A percentile compares a stretch with the other conserved stretches of the same genome.
phyloP scores from a whole-genome alignment of 495 filamentous ascomycete genomes.

The Penicillium herquei region DNA sequence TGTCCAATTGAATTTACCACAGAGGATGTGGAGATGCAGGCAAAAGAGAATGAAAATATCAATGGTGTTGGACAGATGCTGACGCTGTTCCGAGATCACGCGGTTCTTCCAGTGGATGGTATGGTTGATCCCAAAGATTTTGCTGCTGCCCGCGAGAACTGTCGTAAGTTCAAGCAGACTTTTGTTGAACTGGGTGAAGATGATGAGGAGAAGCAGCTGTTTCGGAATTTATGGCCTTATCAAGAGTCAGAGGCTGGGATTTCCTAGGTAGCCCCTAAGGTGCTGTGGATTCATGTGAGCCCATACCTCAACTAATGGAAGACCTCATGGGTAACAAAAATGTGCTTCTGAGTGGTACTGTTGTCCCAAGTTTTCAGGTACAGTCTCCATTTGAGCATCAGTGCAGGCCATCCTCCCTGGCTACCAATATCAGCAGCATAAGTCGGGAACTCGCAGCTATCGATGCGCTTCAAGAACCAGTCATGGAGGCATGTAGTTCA shows the following conservation, averaged over 20 bases:
- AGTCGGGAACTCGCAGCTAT: too few relatives aligned
- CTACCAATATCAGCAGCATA: too few relatives aligned
- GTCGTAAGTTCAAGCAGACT: slow-evolving; percentile 12
- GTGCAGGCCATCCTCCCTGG: too few relatives aligned
- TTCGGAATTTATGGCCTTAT: slow-evolving; percentile 35
- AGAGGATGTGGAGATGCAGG: slow-evolving; percentile 27
- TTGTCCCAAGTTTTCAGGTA: too few relatives aligned
- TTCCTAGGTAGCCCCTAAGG: slow-evolving; percentile 3
- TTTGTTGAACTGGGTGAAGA: slow-evolving; percentile 8
- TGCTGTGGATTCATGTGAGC: too few relatives aligned
- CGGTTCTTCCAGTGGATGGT: slow-evolving; percentile 26
- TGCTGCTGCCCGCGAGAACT: slow-evolving; percentile 14
- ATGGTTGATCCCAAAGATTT: slow-evolving; percentile 28
- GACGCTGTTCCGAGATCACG: slow-evolving; percentile 24
- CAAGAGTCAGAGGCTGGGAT: slow-evolving; percentile 17
- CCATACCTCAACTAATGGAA: too few relatives aligned
- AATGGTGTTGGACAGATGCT: slow-evolving; percentile 24
- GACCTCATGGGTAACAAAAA: too few relatives aligned
- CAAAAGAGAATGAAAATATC: slow-evolving; percentile 25
- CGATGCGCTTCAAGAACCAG: too few relatives aligned
- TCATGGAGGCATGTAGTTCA: too few relatives aligned
- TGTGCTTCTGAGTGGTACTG: too few relatives aligned
- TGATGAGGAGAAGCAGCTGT: slow-evolving; percentile 14
- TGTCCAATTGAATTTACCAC: slow-evolving; percentile 35
- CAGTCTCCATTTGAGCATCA: too few relatives aligned